Evolutionary conservation across 2,329 filamentous ascomycete genomes (phyloP).

Genomic region (Cladophialophora bantiana): DNA sequence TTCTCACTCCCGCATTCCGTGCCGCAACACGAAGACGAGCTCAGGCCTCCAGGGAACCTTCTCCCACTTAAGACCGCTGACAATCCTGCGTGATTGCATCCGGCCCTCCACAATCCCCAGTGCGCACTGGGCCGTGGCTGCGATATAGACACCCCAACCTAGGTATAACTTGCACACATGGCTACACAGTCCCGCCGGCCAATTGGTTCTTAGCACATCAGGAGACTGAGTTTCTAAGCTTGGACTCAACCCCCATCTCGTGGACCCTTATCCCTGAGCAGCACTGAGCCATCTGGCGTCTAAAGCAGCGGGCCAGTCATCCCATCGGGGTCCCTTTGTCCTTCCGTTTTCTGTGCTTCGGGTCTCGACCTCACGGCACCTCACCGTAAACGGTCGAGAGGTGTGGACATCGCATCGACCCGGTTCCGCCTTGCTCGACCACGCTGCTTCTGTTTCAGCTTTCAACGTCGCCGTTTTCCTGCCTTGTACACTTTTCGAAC

Average conservation of each 20-base stretch:
- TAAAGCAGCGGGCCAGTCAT: not conserved
- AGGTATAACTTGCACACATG: not conserved
- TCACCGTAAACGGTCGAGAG: not conserved
- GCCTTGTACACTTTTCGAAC: slow-evolving; percentile 16
- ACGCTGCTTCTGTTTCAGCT: not conserved
- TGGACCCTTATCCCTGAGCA: too few species aligned
- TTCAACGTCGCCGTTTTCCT: not conserved
- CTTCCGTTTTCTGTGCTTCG: slow-evolving; percentile 5
- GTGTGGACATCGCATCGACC: slow-evolving; percentile 7
- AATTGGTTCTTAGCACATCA: not conserved
- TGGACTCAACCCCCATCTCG: not conserved
- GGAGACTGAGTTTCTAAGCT: not conserved
- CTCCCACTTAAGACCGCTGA: not conserved
- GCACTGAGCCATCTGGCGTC: not conserved
- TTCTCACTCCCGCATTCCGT: slow-evolving; percentile 1
- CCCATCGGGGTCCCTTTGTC: not conserved
- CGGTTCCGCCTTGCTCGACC: slow-evolving; percentile 15
- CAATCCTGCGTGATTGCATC: slow-evolving; percentile 6
- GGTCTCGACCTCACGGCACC: not conserved
- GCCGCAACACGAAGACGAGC: slow-evolving; percentile 1
- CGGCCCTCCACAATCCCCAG: slow-evolving; percentile 11
- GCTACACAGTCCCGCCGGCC: not conserved
- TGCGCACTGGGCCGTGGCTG: too few species aligned
- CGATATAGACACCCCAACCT: slow-evolving; percentile 7
- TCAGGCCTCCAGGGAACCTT: not conserved